Evolutionary conservation across 2,329 filamentous ascomycete genomes (phyloP).

Genomic region (Botrytis galanthina): DNA sequence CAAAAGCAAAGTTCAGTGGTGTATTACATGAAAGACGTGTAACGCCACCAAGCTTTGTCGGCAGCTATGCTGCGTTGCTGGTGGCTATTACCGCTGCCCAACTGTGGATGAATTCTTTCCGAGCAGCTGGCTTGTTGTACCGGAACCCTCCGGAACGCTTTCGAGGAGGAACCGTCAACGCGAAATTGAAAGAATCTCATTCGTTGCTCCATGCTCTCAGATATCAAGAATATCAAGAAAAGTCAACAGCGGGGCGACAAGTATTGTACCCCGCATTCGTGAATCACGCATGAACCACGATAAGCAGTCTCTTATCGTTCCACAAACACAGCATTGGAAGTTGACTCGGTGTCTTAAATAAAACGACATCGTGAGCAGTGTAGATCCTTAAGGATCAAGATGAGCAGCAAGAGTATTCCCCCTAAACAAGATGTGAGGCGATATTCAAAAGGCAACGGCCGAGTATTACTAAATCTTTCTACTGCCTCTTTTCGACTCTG

Average conservation of each 20-base stretch:
- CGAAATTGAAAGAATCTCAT: neutral
- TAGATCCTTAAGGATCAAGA: neutral
- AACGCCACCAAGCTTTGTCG: neutral
- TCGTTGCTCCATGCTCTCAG: neutral
- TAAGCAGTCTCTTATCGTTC: slow-evolving; percentile 15
- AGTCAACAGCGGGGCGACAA: neutral
- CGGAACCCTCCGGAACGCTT: neutral
- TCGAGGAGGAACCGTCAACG: neutral
- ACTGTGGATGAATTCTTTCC: neutral
- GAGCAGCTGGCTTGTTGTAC: neutral
- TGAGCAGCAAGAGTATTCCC: neutral
- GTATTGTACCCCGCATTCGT: slow-evolving; percentile 13
- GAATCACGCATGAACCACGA: slow-evolving; percentile 3
- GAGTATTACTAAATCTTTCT: neutral
- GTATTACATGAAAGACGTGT: slow-evolving; percentile 1
- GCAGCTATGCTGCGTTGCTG: neutral
- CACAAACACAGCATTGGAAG: neutral
- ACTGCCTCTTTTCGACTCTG: too few relatives aligned
- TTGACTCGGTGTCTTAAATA: neutral
- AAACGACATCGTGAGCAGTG: neutral
- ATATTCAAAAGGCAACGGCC: neutral
- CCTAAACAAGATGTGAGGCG: neutral
- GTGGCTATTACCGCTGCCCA: neutral
- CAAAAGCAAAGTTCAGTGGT: neutral
- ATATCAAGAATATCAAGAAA: neutral